Evolutionary conservation across 345 rosid genomes (phyloP), one percentile per base, ranked within the genome.

Genomic region (Barbarea vulgaris): DNA sequence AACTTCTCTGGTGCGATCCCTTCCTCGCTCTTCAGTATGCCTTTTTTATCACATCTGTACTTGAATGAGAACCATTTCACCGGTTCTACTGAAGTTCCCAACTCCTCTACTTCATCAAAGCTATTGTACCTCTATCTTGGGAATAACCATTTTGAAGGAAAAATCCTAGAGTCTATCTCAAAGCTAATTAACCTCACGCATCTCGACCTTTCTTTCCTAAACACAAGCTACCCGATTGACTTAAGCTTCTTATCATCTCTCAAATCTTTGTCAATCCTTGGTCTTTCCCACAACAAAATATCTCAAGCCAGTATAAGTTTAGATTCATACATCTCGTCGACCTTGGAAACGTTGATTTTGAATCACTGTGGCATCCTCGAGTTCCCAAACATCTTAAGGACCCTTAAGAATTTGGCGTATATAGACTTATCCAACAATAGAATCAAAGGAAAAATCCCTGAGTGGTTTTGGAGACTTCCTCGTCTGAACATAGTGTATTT

Each of bases 291-390:
- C 2, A 56, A 56, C 12, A 9, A 9, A 1, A 4, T 56, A 56
- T 15, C 6, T 3, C 7, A 3, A 3, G 5, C 22, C 3, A 56
- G 39, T 56, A 4, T 56, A n/a, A 30, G 7, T 9, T 33, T 7
- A 57, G 14, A 57, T 17, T 4, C 15, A 4, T 1, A n/a, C 63
- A 9, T 57, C 14, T 7, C 15, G 0, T 3, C 9, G 7, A 57
- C 6, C 15, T 0, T 57, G 22, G 8, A 9, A 1, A 4, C 0
- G 0, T 57, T 57, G 7, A 0, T 0, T 0, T 57, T 57, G 24
- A 0, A 0, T 0, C 0, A 2, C 0, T 31, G 42, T 3, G 4
- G 1, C 42, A 17, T 57, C 8, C 9, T 0, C 0, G 15, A 17
- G n/a, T 58, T 58, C 42, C 63, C 62, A 22, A 52, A 22, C 1